These are phyloP conservation scores for Exophiala bonariae DNA, from an alignment of 2,329 filamentous ascomycete genomes.

Conservation along the genomic window DNA sequence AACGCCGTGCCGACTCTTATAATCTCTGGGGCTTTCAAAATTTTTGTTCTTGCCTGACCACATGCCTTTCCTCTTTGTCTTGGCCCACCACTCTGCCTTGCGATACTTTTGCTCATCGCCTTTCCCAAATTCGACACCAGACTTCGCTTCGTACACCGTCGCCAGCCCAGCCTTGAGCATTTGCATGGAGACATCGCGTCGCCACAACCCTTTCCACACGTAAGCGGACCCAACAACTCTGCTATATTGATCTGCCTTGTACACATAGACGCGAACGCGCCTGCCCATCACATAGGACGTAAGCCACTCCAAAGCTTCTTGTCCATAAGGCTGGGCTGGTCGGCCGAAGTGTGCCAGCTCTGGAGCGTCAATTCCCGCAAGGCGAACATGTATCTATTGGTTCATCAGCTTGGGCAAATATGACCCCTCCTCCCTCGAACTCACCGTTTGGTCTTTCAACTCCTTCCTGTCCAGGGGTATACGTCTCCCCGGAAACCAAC, in stretches of 20 bases:
- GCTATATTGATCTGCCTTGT: slow-evolving; percentile 87
- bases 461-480: slow-evolving; percentile 69
- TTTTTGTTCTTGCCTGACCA: slow-evolving; percentile 67
- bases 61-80: slow-evolving; percentile 66
- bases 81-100: slow-evolving; percentile 57
- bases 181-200: slow-evolving; percentile 80
- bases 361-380: slow-evolving; percentile 91
- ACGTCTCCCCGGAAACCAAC: slow-evolving; percentile 73
- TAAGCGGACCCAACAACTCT: slow-evolving; percentile 85
- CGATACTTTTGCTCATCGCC: slow-evolving; percentile 55
- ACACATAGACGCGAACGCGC: slow-evolving; percentile 78
- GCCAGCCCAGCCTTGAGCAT: slow-evolving; percentile 85
- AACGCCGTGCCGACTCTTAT: slow-evolving; percentile 62
- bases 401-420: slow-evolving; percentile 4
- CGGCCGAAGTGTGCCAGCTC: slow-evolving; percentile 91
- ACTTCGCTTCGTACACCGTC: slow-evolving; percentile 91
- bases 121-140: slow-evolving; percentile 83
- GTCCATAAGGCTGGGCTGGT: slow-evolving; percentile 78
- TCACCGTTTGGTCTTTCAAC: slow-evolving; percentile 75
- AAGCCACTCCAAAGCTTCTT: slow-evolving; percentile 83
- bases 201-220: slow-evolving; percentile 62
- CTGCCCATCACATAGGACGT: slow-evolving; percentile 67
- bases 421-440: slow-evolving; percentile 27
- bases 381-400: slow-evolving; percentile 71
- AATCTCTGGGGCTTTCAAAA: slow-evolving; percentile 83